Percentiles rank a stretch among this genome's conserved stretches.
Evolutionary conservation across 306 rosid species (phyloP).

Genomic region (Pueraria montana): DNA sequence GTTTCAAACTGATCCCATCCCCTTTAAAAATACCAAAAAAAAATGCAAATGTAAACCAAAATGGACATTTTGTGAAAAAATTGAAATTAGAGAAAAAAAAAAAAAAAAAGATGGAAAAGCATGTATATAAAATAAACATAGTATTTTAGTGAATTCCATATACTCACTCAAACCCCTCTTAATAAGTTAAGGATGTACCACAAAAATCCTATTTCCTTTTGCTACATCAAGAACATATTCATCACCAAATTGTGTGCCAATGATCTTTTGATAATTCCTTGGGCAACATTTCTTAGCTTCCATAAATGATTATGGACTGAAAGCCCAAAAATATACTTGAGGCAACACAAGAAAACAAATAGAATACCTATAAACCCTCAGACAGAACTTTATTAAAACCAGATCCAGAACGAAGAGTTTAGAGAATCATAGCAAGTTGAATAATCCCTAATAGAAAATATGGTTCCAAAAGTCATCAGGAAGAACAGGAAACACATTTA

Average conservation of each 20-base stretch:
- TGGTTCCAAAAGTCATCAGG: neutral
- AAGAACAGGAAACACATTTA: constrained; percentile 6
- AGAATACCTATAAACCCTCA: constrained; percentile 16
- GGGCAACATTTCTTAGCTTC: constrained; percentile 25
- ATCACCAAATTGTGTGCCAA: constrained; percentile 14
- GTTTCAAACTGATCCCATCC: constrained; percentile 96
- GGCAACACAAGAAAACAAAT: constrained; percentile 33
- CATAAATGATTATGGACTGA: constrained; percentile 12
- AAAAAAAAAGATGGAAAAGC: neutral
- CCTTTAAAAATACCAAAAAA: constrained; percentile 52
- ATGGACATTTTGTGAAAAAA: constrained; percentile 13
- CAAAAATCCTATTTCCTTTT: constrained; percentile 32
- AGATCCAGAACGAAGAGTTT: constrained; percentile 15
- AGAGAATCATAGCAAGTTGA: constrained; percentile 28
- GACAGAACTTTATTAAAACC: constrained; percentile 26
- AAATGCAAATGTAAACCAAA: constrained; percentile 31
- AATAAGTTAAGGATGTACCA: constrained; percentile 26
- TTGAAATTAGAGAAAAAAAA: constrained; percentile 17
- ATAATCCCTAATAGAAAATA: neutral
- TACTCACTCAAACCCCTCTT: constrained; percentile 41
- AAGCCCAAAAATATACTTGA: constrained; percentile 23
- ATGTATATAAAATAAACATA: constrained; percentile 29
- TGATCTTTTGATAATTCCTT: constrained; percentile 25
- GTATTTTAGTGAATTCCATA: constrained; percentile 21
- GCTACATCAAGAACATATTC: constrained; percentile 14